Base-by-base conservation (phyloP, 495 filamentous ascomycete species). In the Penicillium manginii region DNA sequence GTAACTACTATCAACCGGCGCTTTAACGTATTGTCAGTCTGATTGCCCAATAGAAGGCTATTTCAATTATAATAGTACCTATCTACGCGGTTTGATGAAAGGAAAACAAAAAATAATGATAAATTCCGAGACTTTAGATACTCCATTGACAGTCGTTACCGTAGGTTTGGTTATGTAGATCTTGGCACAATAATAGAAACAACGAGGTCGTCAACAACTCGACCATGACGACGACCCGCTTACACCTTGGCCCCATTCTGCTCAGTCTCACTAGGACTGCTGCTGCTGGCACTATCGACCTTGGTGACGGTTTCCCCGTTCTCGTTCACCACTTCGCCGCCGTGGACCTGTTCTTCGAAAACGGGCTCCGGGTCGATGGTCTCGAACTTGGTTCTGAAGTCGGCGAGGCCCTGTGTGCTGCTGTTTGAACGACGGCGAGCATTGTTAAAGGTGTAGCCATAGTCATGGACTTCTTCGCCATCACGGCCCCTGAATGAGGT, bases 361-460 rank as follows among this genome's bases (percentile, higher is more conserved):
- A 92, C 88, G 54, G 92, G 92, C 67, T 96, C 92, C 12, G 81
- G 78, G 59, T 96, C 92, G 68, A 86, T 69, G n/a, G 84, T 77
- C 72, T 96, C 92, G 67, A 96, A 96, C 73, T 96, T 96, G 71
- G 90, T 92, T 79, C 89, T 88, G 73, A 96, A 88, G 62, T 86
- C 81, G 40, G 84, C 81, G 46, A 87, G 72, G 17, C 82, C 84
- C 58, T 88, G 80, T 54, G 84, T 83, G 77, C 88, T 93, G 75
- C 88, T 93, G 77, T 97, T 97, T 69, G 91, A 93, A 64, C 90
- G 93, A 73, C 93, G 93, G 60, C 93, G 91, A 37, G 91, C 81
- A 66, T 97, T 96, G 77, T 81, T 81, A 54, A 93, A 84, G 66
- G 86, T 92, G 78, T 91, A 96, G 23, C 80, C 77, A 60, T 87